A percentile compares a stretch with the other conserved stretches of the same genome.
phyloP scores from a whole-genome alignment of 768 basidiomycete species.

The Mycena vulgaris region DNA sequence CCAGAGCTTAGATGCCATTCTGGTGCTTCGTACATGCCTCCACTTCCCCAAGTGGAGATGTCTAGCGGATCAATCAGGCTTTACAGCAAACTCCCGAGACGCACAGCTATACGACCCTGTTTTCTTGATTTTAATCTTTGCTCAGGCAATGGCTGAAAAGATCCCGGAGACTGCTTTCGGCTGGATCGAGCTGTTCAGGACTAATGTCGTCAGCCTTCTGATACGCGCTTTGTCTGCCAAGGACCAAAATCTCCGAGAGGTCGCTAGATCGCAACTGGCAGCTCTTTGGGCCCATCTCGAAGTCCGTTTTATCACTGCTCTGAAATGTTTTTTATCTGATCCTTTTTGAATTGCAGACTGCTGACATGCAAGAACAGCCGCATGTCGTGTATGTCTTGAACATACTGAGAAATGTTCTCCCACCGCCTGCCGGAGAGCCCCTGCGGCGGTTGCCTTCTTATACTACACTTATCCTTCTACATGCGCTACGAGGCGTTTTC shows the following conservation, averaged over 20 bases:
- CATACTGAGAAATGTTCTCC: conserved; percentile 72
- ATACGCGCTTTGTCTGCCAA: conserved; percentile 82
- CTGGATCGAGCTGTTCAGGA: conserved; percentile 92
- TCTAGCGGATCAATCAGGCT: conserved; percentile 55
- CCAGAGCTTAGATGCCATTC: conserved; percentile 76
- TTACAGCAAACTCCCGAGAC: conserved; percentile 49
- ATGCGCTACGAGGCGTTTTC: conserved; percentile 86
- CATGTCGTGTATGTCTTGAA: conserved; percentile 82
- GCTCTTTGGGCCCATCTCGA: conserved; percentile 73
- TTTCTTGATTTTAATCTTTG: conserved; percentile 79
- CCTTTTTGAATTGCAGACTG: conserved; percentile 53
- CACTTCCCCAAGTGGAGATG: conserved; percentile 79
- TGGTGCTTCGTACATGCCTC: conserved; percentile 80
- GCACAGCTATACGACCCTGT: conserved; percentile 82
- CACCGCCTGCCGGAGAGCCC: conserved; percentile 55
- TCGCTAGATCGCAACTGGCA: conserved; percentile 74
- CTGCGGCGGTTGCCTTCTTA: conserved; percentile 80
- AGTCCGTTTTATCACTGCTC: conserved; percentile 58
- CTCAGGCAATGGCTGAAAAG: conserved; percentile 73
- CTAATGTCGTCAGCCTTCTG: conserved; percentile 82
- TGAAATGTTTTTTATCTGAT: conserved; percentile 1
- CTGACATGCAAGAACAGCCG: conserved; percentile 83
- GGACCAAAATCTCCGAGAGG: conserved; percentile 69
- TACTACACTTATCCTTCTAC: conserved; percentile 85
- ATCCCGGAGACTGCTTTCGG: conserved; percentile 71